These are phyloP conservation scores for Krasilnikovozyma curviuscula DNA, from an alignment of 768 basidiomycete species.

Conservation along the genomic window DNA sequence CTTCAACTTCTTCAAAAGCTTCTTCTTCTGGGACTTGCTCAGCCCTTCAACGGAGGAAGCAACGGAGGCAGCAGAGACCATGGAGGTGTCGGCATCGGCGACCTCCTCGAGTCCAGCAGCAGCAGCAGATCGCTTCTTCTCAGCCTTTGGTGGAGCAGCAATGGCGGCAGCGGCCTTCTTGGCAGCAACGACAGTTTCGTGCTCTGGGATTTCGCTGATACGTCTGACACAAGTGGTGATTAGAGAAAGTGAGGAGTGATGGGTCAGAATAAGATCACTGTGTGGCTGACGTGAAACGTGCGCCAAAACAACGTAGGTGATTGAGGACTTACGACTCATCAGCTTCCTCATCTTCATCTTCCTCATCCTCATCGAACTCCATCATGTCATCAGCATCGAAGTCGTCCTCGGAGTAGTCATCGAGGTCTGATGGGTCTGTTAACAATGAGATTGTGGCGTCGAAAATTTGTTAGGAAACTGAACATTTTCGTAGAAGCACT, in stretches of 20 bases:
- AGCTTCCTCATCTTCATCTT: conserved; percentile 19
- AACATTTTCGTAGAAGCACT: neutral
- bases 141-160: conserved; percentile 20
- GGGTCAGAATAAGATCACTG: neutral
- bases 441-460: too few relatives aligned
- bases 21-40: conserved; percentile 44
- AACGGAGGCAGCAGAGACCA: conserved; percentile 11
- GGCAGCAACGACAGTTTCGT: conserved; percentile 12
- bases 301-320: neutral
- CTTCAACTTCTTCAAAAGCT: conserved; percentile 49
- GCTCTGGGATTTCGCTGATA: conserved; percentile 19
- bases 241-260: neutral
- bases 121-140: conserved; percentile 49
- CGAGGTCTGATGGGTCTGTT: too few relatives aligned
- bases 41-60: conserved; percentile 25
- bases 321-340: conserved; percentile 1
- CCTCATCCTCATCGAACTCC: conserved; percentile 32
- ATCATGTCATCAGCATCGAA: too few relatives aligned
- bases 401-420: too few relatives aligned
- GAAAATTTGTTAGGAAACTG: too few relatives aligned
- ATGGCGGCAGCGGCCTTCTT: conserved; percentile 16
- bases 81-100: conserved; percentile 21
- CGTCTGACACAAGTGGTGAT: neutral
- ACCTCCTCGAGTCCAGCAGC: conserved; percentile 31
- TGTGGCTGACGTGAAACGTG: neutral